These are phyloP conservation scores for Lichtheimia hyalospora DNA, from an alignment of 371 early-diverging fungal genomes.

Conservation along the genomic window DNA sequence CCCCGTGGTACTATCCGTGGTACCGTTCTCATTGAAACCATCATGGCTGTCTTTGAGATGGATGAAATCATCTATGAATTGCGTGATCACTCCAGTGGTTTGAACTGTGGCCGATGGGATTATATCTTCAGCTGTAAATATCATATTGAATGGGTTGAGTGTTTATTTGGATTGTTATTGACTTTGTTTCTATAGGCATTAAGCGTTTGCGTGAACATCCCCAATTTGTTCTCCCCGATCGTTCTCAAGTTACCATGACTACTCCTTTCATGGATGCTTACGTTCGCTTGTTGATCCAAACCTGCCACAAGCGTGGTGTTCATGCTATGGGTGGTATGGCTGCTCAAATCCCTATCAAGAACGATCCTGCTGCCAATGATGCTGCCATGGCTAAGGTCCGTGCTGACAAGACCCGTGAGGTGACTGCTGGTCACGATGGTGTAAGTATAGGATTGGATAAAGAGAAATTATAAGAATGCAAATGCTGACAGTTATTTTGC, in stretches of 20 bases:
- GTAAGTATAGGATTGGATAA: neutral
- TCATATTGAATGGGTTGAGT: too few species aligned
- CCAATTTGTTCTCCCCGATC: conserved; percentile 85
- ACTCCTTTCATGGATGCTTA: conserved; percentile 96
- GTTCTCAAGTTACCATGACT: conserved; percentile 88
- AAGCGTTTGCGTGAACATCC: conserved; percentile 89
- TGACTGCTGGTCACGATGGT: conserved; percentile 91
- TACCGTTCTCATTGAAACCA: conserved; percentile 95
- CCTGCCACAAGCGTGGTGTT: conserved; percentile 95
- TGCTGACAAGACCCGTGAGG: conserved; percentile 92
- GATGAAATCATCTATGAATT: conserved; percentile 97
- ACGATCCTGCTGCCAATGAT: conserved; percentile 80
- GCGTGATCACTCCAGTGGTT: conserved; percentile 93
- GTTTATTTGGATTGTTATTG: too few species aligned
- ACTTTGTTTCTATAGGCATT: conserved; percentile 40
- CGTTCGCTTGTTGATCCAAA: conserved; percentile 86
- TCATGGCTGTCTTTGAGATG: conserved; percentile 95
- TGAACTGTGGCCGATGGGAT: conserved; percentile 98
- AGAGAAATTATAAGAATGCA: neutral
- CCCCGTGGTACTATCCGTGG: conserved; percentile 95
- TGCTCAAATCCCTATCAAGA: conserved; percentile 95
- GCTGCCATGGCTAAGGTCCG: conserved; percentile 89
- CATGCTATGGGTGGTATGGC: conserved; percentile 99
- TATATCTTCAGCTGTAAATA: conserved; percentile 80
- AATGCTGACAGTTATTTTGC: too few species aligned